Conservation (phyloP, 495 filamentous ascomycete species). For the Saxophila tyrrhenica region DNA sequence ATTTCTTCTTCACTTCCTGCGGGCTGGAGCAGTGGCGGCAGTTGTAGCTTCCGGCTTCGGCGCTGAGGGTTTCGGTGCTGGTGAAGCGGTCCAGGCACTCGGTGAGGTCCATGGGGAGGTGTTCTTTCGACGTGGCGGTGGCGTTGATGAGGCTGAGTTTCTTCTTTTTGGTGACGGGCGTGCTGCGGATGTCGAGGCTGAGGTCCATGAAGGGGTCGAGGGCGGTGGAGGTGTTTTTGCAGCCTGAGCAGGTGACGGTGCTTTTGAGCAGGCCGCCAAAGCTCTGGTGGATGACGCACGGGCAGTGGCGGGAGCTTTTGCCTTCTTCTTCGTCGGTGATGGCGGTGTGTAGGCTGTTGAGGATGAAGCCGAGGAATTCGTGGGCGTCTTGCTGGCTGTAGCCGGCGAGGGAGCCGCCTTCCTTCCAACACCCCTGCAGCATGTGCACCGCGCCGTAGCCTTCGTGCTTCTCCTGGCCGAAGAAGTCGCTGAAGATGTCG, state of each 20-base stretch:
- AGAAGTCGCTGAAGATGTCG: constrained; percentile 85
- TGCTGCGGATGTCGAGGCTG: constrained; percentile 63
- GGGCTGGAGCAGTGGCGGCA: constrained; percentile 64
- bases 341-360: constrained; percentile 69
- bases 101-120: constrained; percentile 35
- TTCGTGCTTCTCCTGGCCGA: constrained; percentile 65
- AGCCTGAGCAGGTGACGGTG: constrained; percentile 77
- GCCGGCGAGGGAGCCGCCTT: constrained; percentile 59
- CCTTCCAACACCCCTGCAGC: constrained; percentile 68
- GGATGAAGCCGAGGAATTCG: constrained; percentile 87
- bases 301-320: constrained; percentile 35
- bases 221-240: constrained; percentile 62
- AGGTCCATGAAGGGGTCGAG: constrained; percentile 80
- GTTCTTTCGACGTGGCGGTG: constrained; percentile 15
- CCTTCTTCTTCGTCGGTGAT: constrained; percentile 34
- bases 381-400: constrained; percentile 91
- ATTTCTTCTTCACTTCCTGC: constrained; percentile 62
- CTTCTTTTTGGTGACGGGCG: constrained; percentile 42
- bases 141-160: constrained; percentile 21
- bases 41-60: constrained; percentile 46
- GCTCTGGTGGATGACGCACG: constrained; percentile 77
- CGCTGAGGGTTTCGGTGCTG: constrained; percentile 51
- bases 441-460: constrained; percentile 76
- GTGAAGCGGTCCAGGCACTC: constrained; percentile 78
- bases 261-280: constrained; percentile 82